Conservation (phyloP, 768 basidiomycete genomes). For the Naganishia randhawae region DNA sequence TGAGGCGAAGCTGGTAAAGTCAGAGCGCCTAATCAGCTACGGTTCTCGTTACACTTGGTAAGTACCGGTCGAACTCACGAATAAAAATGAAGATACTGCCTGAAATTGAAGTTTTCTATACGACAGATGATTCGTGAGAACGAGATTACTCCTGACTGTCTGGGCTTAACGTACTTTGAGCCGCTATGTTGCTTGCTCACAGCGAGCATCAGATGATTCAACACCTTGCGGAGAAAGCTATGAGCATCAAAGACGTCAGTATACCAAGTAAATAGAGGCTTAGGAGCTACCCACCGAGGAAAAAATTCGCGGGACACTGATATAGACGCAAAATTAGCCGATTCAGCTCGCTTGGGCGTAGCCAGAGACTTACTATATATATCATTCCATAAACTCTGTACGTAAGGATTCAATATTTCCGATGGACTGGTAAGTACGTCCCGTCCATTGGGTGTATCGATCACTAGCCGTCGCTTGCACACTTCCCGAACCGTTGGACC, state of each 20-base stretch:
- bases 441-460: background rate
- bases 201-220: conserved; percentile 16
- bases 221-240: conserved; percentile 21
- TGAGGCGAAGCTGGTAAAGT: conserved; percentile 17
- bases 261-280: background rate
- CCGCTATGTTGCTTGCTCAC: conserved; percentile 17
- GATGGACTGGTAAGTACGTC: background rate
- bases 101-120: conserved; percentile 25
- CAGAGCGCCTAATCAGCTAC: background rate
- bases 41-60: background rate
- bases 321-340: background rate
- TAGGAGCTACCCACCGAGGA: conserved; percentile 16
- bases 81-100: conserved; percentile 25
- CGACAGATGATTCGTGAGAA: background rate
- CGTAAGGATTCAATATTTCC: conserved; percentile 2
- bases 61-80: conserved; percentile 6
- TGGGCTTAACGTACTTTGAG: conserved; percentile 5
- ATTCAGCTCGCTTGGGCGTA: background rate
- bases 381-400: conserved; percentile 16
- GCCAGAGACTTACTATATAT: conserved; percentile 18
- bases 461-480: background rate
- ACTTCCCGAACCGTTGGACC: conserved; percentile 13
- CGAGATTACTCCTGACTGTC: too few species aligned
- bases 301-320: conserved; percentile 24
- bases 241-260: background rate